These are phyloP conservation scores for Penicillium sp. DNA, from an alignment of 2,329 filamentous ascomycete genomes.

Conservation along the genomic window DNA sequence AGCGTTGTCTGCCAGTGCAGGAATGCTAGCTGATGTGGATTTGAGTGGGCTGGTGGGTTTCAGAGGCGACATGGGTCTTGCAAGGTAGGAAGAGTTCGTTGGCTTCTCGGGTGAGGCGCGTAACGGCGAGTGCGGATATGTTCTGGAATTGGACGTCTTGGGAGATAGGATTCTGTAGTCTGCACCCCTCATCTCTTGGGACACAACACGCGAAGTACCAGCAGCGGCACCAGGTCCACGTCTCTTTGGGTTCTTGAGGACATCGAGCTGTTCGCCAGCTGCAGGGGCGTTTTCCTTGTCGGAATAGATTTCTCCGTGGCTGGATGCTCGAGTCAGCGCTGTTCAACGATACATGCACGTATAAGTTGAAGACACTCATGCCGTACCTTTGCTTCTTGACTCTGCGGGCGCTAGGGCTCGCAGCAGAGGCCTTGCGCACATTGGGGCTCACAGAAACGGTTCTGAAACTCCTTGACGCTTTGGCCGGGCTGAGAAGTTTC, in stretches of 20 bases:
- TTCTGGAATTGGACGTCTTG: conserved; percentile 69
- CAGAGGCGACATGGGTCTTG: conserved; percentile 54
- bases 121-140: conserved; percentile 51
- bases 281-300: conserved; percentile 66
- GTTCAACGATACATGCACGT: too few species aligned
- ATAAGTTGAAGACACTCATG: conserved; percentile 39
- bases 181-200: conserved; percentile 38
- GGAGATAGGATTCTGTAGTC: conserved; percentile 64
- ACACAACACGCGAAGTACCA: conserved; percentile 35
- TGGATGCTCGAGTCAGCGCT: too few species aligned
- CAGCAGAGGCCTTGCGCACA: too few species aligned
- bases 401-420: too few species aligned
- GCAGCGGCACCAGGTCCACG: conserved; percentile 36
- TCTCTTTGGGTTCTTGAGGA: conserved; percentile 66
- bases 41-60: conserved; percentile 48
- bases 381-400: too few species aligned
- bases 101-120: conserved; percentile 38
- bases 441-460: too few species aligned
- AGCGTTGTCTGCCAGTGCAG: too few species aligned
- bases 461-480: too few species aligned
- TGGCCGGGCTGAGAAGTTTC: too few species aligned
- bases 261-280: conserved; percentile 29
- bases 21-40: too few species aligned
- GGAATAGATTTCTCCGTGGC: too few species aligned
- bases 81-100: conserved; percentile 49